These are phyloP conservation scores for Hymenoscyphus albidus DNA, from an alignment of 2,329 filamentous ascomycete species.

Conservation along the genomic window DNA sequence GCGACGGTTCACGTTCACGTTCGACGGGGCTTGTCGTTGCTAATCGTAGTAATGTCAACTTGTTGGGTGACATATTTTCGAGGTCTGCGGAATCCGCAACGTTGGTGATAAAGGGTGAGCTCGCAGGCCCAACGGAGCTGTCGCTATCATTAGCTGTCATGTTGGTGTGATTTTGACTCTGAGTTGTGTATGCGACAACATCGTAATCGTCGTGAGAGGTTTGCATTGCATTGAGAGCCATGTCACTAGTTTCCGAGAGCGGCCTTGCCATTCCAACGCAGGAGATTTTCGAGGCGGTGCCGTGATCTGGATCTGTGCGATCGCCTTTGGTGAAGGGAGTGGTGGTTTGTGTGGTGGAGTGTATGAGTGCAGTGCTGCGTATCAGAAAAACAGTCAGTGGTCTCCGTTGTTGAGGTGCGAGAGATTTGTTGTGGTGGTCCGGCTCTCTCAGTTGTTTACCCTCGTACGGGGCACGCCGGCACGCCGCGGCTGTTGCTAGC, in stretches of 20 bases:
- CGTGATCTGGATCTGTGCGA: background rate
- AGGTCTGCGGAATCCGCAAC: slow-evolving; percentile 23
- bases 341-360: no score
- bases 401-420: slow-evolving; percentile 1
- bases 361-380: background rate
- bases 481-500: no score
- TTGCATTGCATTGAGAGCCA: slow-evolving; percentile 25
- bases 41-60: slow-evolving; percentile 18
- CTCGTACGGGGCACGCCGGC: no score
- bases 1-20: slow-evolving; percentile 28
- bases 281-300: slow-evolving; percentile 10
- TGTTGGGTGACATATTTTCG: slow-evolving; percentile 33
- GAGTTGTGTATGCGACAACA: slow-evolving; percentile 24
- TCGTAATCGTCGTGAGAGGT: slow-evolving; percentile 25
- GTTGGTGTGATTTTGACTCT: slow-evolving; percentile 12
- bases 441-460: background rate
- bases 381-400: slow-evolving; percentile 1
- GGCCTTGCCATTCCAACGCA: slow-evolving; percentile 25
- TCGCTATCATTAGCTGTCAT: slow-evolving; percentile 25
- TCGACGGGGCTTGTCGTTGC: slow-evolving; percentile 27
- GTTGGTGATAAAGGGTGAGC: slow-evolving; percentile 32
- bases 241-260: slow-evolving; percentile 19
- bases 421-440: background rate
- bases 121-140: slow-evolving; percentile 21
- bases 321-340: background rate